Percentiles rank a stretch among this genome's conserved stretches.
phyloP scores from a whole-genome alignment of 495 filamentous ascomycete genomes.

The Niebla homalea region DNA sequence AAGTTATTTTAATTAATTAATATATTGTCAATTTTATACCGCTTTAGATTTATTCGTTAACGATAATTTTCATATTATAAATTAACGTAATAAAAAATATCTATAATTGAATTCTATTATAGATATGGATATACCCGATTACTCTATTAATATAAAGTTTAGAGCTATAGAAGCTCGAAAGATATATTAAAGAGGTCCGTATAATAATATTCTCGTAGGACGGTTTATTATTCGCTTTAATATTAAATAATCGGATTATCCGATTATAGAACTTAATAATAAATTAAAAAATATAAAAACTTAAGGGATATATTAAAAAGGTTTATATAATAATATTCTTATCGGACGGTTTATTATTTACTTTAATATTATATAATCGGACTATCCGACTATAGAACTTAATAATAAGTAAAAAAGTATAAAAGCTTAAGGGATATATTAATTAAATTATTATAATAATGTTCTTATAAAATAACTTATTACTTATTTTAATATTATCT shows the following conservation, averaged over 20 bases:
- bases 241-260: too few relatives aligned
- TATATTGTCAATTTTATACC: slow-evolving; percentile 10
- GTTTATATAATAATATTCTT: background rate
- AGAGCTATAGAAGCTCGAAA: slow-evolving; percentile 5
- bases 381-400: background rate
- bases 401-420: too few relatives aligned
- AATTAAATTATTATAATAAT: too few relatives aligned
- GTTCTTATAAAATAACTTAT: too few relatives aligned
- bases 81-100: slow-evolving; percentile 20
- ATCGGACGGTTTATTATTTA: background rate
- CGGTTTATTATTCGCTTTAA: too few relatives aligned
- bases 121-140: background rate
- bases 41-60: slow-evolving; percentile 19
- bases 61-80: slow-evolving; percentile 24
- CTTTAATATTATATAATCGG: too few relatives aligned
- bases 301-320: background rate
- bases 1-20: background rate
- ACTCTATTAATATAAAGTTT: background rate
- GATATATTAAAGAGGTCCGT: slow-evolving; percentile 8
- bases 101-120: background rate
- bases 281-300: background rate
- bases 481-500: background rate
- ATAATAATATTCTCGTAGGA: slow-evolving; percentile 14
- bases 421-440: too few relatives aligned
- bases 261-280: too few relatives aligned